Base-by-base conservation (phyloP, 768 basidiomycete species). In the Trametes meyenii region DNA sequence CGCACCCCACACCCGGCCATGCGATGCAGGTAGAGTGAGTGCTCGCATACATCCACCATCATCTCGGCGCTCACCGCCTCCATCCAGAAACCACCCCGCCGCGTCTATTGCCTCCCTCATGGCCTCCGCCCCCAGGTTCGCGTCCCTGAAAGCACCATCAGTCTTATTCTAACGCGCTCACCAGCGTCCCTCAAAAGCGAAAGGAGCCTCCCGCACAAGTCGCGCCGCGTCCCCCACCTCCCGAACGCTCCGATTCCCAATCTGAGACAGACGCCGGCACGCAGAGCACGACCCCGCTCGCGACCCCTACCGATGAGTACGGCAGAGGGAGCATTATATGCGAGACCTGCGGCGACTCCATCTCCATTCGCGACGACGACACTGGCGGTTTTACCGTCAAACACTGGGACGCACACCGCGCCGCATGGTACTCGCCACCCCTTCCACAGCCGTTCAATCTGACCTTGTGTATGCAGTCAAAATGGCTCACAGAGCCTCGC, bases 341-440 rank as follows among this genome's bases (percentile, higher is more conserved):
- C 73, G 84, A 86, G 62, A 75, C 77, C 8, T 92, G 90, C 67
- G 81, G 83, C 11, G 76, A 79, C 23, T 76, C 79, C 13, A 82
- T 92, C 54, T 83, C 87, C 4, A 87, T 90, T 72, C 79, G 88
- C 23, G 88, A 90, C 71, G 85, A 86, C 35, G 71, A 73, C 13
- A 80, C 84, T 35, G 84, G 84, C 1, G 83, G 76, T 2, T 90
- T 90, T 71, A 88, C 88, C 39, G 73, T 85, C 42, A 82, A 83
- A 66, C 84, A 85, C 46, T 90, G 89, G 90, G 84, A 76, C 55
- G 81, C 84, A 14, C 89, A 91, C 73, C 81, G 82, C 12, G 72
- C 76, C 44, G 73, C 77, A 29, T 89, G 88, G 88, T 87, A 67
- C 33, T 82, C 43, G 39, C 42, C 50, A 17, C 44, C 26, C 29